Conservation (phyloP, 139 green algal species). For the Haematococcus sp. region DNA sequence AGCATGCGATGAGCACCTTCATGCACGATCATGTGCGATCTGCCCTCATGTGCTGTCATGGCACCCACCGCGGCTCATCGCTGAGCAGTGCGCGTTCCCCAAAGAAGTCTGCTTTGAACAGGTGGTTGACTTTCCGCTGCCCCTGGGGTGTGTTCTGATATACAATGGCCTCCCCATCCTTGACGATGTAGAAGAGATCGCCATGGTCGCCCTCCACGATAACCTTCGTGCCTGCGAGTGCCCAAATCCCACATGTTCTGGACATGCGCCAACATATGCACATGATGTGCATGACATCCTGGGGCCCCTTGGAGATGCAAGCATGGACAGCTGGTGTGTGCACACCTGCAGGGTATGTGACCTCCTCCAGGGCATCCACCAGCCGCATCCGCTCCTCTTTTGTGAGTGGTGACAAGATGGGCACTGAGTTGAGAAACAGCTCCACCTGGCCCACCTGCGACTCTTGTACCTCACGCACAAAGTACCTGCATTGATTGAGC, state of each 20-base stretch:
- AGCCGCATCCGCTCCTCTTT: conserved; percentile 80
- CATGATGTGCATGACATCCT: too few species aligned
- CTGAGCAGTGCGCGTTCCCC: conserved; percentile 83
- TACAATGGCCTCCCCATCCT: conserved; percentile 89
- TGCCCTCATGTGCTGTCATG: too few species aligned
- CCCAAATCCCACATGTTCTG: too few species aligned
- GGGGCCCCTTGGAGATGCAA: too few species aligned
- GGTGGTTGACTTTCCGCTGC: conserved; percentile 82
- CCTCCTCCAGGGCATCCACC: conserved; percentile 76
- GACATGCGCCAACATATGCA: too few species aligned
- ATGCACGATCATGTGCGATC: too few species aligned
- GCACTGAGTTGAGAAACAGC: conserved; percentile 90
- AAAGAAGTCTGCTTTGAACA: conserved; percentile 93
- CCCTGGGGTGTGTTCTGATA: conserved; percentile 59
- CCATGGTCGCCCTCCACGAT: conserved; percentile 76
- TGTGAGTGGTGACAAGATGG: conserved; percentile 72
- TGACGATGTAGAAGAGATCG: conserved; percentile 94
- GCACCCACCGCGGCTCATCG: conserved; percentile 59
- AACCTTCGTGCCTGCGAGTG: conserved; percentile 43
- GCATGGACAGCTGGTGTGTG: too few species aligned
- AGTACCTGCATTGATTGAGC: conserved; percentile 50
- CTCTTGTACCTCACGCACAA: conserved; percentile 68
- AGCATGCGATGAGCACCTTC: too few species aligned
- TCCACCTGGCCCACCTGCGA: conserved; percentile 70
- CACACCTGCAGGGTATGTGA: conserved; percentile 29